Conservation (phyloP, 2,329 filamentous ascomycete genomes). For the Colletotrichum destructivum region DNA sequence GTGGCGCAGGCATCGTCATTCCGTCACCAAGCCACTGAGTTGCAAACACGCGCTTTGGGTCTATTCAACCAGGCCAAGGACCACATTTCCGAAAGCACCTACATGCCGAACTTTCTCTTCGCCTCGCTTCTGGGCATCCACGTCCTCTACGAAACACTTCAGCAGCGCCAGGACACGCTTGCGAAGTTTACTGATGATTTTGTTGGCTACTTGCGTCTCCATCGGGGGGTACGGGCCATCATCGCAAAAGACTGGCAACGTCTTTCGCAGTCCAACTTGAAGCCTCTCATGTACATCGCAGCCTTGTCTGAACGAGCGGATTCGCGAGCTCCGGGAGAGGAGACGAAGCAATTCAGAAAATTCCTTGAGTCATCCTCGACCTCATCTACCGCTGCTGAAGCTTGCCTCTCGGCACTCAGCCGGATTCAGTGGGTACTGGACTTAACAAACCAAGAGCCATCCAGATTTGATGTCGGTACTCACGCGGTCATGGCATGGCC, state of each 20-base stretch:
- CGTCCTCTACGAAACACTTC: slow-evolving; percentile 55
- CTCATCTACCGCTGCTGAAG: slow-evolving; percentile 18
- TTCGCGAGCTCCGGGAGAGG: slow-evolving; percentile 3
- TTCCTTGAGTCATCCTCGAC: background rate
- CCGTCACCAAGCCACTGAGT: slow-evolving; percentile 49
- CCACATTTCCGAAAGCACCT: slow-evolving; percentile 44
- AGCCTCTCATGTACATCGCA: slow-evolving; percentile 43
- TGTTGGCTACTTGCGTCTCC: slow-evolving; percentile 50
- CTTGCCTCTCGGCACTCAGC: slow-evolving; percentile 31
- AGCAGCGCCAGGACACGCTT: slow-evolving; percentile 48
- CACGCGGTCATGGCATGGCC: slow-evolving; percentile 54
- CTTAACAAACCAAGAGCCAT: slow-evolving; percentile 5
- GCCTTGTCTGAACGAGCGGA: slow-evolving; percentile 1
- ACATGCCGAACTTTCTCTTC: slow-evolving; percentile 51
- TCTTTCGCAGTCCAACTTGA: slow-evolving; percentile 46
- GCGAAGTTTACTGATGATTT: slow-evolving; percentile 48
- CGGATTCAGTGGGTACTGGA: slow-evolving; percentile 44
- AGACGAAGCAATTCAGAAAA: slow-evolving; percentile 5
- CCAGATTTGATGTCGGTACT: slow-evolving; percentile 22
- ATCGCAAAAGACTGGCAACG: slow-evolving; percentile 41
- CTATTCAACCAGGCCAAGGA: slow-evolving; percentile 47
- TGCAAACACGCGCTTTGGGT: slow-evolving; percentile 49
- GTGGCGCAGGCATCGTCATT: slow-evolving; percentile 45
- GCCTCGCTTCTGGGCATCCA: slow-evolving; percentile 52
- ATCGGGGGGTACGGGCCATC: slow-evolving; percentile 49